Conservation (phyloP, 2,329 filamentous ascomycete species). For the Massarina eburnea region DNA sequence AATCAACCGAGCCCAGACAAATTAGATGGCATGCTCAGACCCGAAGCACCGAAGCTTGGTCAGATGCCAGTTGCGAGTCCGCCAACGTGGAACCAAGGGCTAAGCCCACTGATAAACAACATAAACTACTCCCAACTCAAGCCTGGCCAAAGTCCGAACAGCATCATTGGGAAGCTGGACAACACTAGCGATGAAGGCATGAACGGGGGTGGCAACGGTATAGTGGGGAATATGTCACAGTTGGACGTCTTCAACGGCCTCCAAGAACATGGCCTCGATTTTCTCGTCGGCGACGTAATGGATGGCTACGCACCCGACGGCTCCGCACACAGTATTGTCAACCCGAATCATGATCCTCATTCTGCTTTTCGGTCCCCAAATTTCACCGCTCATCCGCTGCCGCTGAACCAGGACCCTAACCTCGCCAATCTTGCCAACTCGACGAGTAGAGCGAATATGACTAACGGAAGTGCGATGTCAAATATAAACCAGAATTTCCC, state of each 20-base stretch:
- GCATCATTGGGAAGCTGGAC: neutral
- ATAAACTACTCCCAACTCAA: constrained; percentile 11
- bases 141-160: too few relatives aligned
- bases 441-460: neutral
- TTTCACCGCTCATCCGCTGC: neutral
- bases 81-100: constrained; percentile 23
- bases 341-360: neutral
- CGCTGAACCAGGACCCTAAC: neutral
- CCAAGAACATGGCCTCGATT: constrained; percentile 27
- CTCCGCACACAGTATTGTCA: neutral
- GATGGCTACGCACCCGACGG: constrained; percentile 14
- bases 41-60: constrained; percentile 28
- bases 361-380: neutral
- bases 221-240: neutral
- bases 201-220: neutral
- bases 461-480: neutral
- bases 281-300: constrained; percentile 32
- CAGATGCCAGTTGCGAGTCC: constrained; percentile 20
- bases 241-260: constrained; percentile 20
- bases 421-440: neutral
- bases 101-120: neutral
- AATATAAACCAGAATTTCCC: neutral
- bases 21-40: constrained; percentile 34
- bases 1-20: constrained; percentile 25
- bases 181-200: neutral